Evolutionary conservation across 495 filamentous ascomycete species (phyloP), one percentile per base, ranked within the genome.

Genomic region (Xylaria longipes): DNA sequence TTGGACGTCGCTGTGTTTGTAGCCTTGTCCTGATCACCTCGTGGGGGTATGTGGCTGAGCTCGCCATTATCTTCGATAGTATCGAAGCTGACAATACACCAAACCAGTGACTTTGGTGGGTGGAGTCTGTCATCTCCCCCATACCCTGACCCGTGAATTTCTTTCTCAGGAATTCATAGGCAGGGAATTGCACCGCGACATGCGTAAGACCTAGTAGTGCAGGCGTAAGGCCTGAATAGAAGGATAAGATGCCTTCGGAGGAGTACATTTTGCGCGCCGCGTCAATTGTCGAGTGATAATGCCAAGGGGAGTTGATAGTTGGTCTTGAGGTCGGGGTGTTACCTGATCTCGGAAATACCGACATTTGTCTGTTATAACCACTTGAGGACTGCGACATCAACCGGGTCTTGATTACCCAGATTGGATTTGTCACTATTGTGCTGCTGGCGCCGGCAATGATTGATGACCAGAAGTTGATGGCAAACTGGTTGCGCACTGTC

Each of bases 381-480:
- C 75, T 72, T 15, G 74, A 75, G 7, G 89, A 87, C 76, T 98
- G 95, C 4, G 97, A 96, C 95, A 98, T 98, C 48, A 99, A 87
- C 71, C 96, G 88, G 41, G 96, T 99, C 79, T 99, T 99, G 82
- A 99, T 97, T 35, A 99, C 97, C 96, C 96, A 99, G 70, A 99
- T 99, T 0, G 96, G 96, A 81, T 99, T 99, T n/a, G 96, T 99
- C 68, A 88, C 92, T 72, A 98, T 88, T 4, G 97, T 98, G 67
- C 94, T 97, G 79, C 92, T 97, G 67, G 91, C 93, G 22, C 96
- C 96, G 41, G 94, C 96, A 46, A 93, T 89, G 71, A 99, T 87
- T 29, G 97, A 96, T 33, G 97, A 95, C 81, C 85, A 88, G 68
- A 89, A 88, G 75, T 88, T 89, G 65, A 88, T 78, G 12, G 81